Conservation (phyloP, 2,329 filamentous ascomycete species). For the Alternaria metachromatica region DNA sequence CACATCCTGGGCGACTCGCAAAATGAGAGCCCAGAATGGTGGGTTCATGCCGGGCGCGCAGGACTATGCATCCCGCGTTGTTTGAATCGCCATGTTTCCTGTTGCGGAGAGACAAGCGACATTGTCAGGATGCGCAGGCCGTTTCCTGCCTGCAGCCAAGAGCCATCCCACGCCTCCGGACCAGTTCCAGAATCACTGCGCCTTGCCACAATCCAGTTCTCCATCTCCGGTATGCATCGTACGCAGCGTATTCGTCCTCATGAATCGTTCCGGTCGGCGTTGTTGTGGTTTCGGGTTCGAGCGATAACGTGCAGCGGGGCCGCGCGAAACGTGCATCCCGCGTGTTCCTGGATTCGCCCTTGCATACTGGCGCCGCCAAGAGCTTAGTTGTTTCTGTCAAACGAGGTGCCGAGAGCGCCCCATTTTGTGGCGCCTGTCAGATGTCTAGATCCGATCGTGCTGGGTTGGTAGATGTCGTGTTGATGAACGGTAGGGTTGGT, state of each 20-base stretch:
- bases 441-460: conserved; percentile 9
- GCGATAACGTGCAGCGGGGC: conserved; percentile 11
- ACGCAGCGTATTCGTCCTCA: conserved; percentile 6
- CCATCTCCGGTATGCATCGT: conserved; percentile 4
- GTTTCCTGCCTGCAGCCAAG: conserved; percentile 23
- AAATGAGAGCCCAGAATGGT: conserved; percentile 14
- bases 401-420: conserved; percentile 12
- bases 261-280: conserved; percentile 7
- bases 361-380: conserved; percentile 29
- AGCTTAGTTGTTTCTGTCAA: conserved; percentile 27
- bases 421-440: conserved; percentile 25
- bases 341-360: conserved; percentile 18
- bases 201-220: conserved; percentile 12
- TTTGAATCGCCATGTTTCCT: conserved; percentile 18
- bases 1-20: background rate
- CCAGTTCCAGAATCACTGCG: conserved; percentile 9
- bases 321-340: conserved; percentile 30
- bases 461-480: background rate
- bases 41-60: conserved; percentile 24
- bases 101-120: conserved; percentile 29
- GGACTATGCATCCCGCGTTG: conserved; percentile 14
- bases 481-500: conserved; percentile 8
- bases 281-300: conserved; percentile 12
- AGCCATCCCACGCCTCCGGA: conserved; percentile 16
- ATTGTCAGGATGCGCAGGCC: conserved; percentile 27